phyloP scores from a whole-genome alignment of 2,329 filamentous ascomycete genomes.

The Monosporascus sp. region DNA sequence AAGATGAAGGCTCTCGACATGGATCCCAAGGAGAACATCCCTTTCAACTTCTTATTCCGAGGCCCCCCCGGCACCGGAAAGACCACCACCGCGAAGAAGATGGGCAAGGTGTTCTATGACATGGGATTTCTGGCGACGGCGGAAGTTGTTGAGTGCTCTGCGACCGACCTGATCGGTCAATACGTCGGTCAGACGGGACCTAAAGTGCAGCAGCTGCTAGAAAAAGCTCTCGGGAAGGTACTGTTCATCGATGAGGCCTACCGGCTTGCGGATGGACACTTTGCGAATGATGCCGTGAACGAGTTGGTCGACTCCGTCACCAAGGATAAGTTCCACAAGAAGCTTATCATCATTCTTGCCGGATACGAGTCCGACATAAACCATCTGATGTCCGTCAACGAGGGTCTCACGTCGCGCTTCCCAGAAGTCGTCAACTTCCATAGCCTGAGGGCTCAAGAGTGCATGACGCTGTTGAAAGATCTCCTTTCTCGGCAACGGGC shows the following conservation, averaged over 20 bases:
- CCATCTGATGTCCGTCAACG: slow-evolving; percentile 53
- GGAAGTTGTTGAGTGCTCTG: slow-evolving; percentile 60
- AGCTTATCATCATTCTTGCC: slow-evolving; percentile 61
- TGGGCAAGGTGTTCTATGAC: slow-evolving; percentile 69
- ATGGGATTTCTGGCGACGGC: slow-evolving; percentile 59
- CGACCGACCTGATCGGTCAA: slow-evolving; percentile 60
- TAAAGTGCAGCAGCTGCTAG: slow-evolving; percentile 51
- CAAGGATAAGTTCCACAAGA: slow-evolving; percentile 50
- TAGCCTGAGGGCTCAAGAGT: slow-evolving; percentile 34
- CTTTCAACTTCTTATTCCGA: slow-evolving; percentile 65
- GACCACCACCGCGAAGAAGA: slow-evolving; percentile 64
- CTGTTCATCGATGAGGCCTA: slow-evolving; percentile 72
- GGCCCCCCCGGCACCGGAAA: slow-evolving; percentile 66
- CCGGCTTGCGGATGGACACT: slow-evolving; percentile 50
- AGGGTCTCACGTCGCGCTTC: slow-evolving; percentile 59
- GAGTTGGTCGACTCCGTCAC: slow-evolving; percentile 45
- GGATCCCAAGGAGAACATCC: slow-evolving; percentile 53
- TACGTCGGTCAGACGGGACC: slow-evolving; percentile 66
- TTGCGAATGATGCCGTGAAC: slow-evolving; percentile 49
- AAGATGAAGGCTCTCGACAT: slow-evolving; percentile 45
- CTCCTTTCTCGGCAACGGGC: slow-evolving; percentile 18
- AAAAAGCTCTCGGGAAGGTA: slow-evolving; percentile 55
- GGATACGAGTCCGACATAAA: slow-evolving; percentile 64
- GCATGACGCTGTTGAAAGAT: slow-evolving; percentile 35
- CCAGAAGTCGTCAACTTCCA: slow-evolving; percentile 54